Conservation (phyloP, 495 filamentous ascomycete genomes). For the Lophium mytilinum region DNA sequence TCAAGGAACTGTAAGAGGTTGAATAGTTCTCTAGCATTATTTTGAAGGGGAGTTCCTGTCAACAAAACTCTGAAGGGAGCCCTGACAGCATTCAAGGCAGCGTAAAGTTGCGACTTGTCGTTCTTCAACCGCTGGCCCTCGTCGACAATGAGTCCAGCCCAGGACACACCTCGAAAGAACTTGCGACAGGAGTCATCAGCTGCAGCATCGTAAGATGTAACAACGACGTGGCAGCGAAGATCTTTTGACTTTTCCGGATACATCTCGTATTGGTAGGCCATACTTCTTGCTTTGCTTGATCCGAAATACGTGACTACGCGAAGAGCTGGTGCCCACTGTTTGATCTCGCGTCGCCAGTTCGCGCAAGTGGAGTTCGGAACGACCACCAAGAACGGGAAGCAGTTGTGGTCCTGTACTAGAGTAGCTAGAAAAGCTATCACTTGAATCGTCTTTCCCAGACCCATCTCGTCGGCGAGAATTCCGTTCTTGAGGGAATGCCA, state of each 20-base stretch:
- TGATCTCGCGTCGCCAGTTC: constrained; percentile 96
- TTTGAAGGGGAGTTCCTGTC: constrained; percentile 82
- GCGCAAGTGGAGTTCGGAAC: constrained; percentile 91
- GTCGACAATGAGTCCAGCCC: constrained; percentile 87
- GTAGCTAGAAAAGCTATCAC: constrained; percentile 75
- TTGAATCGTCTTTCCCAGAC: constrained; percentile 95
- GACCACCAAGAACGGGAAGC: constrained; percentile 90
- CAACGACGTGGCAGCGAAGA: constrained; percentile 80
- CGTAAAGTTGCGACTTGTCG: constrained; percentile 75
- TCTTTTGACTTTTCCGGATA: constrained; percentile 54
- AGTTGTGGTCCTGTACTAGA: constrained; percentile 60
- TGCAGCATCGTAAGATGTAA: constrained; percentile 90
- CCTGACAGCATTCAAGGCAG: constrained; percentile 58
- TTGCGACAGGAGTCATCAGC: constrained; percentile 54
- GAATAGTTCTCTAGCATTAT: constrained; percentile 89
- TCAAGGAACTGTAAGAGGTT: constrained; percentile 93
- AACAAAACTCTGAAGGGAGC: constrained; percentile 75
- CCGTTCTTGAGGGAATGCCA: constrained; percentile 73
- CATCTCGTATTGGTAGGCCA: constrained; percentile 71
- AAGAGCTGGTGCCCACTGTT: constrained; percentile 80
- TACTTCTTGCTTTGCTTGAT: constrained; percentile 55
- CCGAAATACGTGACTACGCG: constrained; percentile 91
- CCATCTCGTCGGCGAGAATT: constrained; percentile 99
- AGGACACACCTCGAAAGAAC: constrained; percentile 60
- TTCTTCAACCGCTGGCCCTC: constrained; percentile 97